Evolutionary conservation across 2,329 filamentous ascomycete genomes (phyloP), one percentile per base, ranked within the genome.

Genomic region (Helotiales sp.): DNA sequence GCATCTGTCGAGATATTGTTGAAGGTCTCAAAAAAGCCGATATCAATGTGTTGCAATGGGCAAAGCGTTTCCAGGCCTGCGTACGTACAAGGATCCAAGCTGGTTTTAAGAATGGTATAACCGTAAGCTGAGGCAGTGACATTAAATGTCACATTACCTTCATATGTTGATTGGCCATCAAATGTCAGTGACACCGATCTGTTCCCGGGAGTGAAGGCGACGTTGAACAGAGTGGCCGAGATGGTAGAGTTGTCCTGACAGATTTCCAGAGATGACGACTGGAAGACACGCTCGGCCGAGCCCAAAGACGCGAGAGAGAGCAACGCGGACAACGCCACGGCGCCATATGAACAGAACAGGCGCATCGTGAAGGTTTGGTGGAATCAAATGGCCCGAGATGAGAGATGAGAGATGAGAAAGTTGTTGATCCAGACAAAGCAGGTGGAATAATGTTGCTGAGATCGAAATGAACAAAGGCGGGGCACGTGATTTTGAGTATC

Each of bases 171-270:
- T 37, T 93, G 90, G 70, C 92, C 93, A 66, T 91, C 86, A 71
- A 97, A 89, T 75, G 93, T 86, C 78, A 97, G 87, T 63, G 84
- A 82, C 61, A 95, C 84, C 32, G 89, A 89, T 73, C 85, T 85
- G 80, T 97, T 96, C 77, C 85, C 82, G 30, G 92, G 91, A 1
- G 90, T 93, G 80, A 92, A 93, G 70, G 88, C 82, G 78, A 97
- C 91, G 73, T 96, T 91, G 87, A 97, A 97, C 68, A 96, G 85
- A 73, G 91, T 93, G 74, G 94, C 93, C 3, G 91, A 91, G 79
- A 97, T 96, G 76, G 89, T 90, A 30, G 92, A 96, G 80, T 95
- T 90, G 67, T 88, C 83, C 84, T 94, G 91, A 81, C 94, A 97
- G 52, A 91, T 86, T 79, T 92, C 93, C 73, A 97, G 86, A 26